Conservation (phyloP, 1,284 basidiomycete species). For the Sanguinoderma infundibulare region DNA sequence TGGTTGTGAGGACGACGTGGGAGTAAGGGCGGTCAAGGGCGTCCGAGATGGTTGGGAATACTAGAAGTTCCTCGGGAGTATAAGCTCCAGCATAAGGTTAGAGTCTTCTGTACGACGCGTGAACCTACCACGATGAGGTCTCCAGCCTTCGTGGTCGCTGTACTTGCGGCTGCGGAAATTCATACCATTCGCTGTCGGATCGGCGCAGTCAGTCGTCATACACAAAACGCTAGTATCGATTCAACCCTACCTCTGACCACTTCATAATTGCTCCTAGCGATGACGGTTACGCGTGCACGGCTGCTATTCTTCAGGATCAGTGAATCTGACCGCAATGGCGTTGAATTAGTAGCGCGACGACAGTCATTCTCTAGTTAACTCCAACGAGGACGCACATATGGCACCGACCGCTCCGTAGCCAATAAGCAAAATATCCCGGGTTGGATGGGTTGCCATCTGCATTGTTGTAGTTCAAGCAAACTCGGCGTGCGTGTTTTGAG, state of each 20-base stretch:
- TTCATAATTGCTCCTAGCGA: conserved; percentile 76
- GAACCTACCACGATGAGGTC: conserved; percentile 61
- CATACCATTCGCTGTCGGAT: conserved; percentile 50
- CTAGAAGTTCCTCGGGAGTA: conserved; percentile 36
- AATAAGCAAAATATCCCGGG: conserved; percentile 57
- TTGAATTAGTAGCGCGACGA: too few relatives aligned
- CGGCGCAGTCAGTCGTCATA: neutral
- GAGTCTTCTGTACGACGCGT: neutral
- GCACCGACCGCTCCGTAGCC: conserved; percentile 64
- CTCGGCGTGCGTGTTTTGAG: too few relatives aligned
- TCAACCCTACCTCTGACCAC: conserved; percentile 50
- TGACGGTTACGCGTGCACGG: conserved; percentile 69
- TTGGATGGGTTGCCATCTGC: neutral
- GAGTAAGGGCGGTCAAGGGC: conserved; percentile 67
- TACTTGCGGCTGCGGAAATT: conserved; percentile 63
- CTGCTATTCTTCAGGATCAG: conserved; percentile 67
- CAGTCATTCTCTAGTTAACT: too few relatives aligned
- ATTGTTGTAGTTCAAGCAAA: neutral
- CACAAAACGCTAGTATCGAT: neutral
- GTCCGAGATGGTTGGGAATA: conserved; percentile 59
- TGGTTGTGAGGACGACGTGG: conserved; percentile 73
- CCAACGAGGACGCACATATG: conserved; percentile 55
- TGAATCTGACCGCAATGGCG: too few relatives aligned
- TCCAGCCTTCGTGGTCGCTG: conserved; percentile 61
- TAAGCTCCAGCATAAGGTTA: neutral